Evolutionary conservation across 2,329 filamentous ascomycete genomes (phyloP), one percentile per base, ranked within the genome.

Genomic region (Claviceps purpurea): DNA sequence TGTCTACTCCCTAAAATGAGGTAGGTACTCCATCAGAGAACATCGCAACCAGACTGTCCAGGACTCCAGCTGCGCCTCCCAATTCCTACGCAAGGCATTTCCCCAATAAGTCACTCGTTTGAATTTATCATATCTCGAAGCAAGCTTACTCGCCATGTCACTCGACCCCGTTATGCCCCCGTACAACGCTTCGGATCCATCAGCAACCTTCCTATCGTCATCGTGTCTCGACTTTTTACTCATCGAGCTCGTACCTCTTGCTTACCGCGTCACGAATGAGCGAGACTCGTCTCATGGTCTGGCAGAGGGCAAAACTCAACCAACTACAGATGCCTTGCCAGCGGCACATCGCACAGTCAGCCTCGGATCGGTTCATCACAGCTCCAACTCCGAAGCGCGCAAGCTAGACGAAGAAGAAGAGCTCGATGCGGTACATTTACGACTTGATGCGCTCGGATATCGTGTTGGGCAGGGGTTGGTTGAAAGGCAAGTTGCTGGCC

Each of bases 231-330:
- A 98, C 69, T 85, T 98, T 60, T 80, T 98, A 52, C 80, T 98
- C 60, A 97, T 97, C 65, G 93, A 98, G 73, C 81, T 98, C 52
- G 93, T 98, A 16, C 93, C 93, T 41, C 85, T 97, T 74, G 87
- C 91, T 5, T 89, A 94, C 68, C 83, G 93, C 58, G 77, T 97
- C 56, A 84, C 88, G 22, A 79, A 83, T 62, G 84, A 93, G 62
- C 75, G 89, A 4, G 79, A 82, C 54, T 71, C 50, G 67, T 76
- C 54, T 43, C 50, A 59, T 50, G 51, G 54, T 48, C 57, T 53
- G 10, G 34, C 58, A 11, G 51, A 55, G 22, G 49, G 62, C 52
- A 55, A 61, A 20, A 24, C 46, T 43, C 20, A 51, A 49, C 52
- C 52, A 50, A 55, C 52, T 52, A 57, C 59, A n/a, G 56, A 57